Conservation (phyloP, 2,329 filamentous ascomycete species). For the Elsinoe arachidis region DNA sequence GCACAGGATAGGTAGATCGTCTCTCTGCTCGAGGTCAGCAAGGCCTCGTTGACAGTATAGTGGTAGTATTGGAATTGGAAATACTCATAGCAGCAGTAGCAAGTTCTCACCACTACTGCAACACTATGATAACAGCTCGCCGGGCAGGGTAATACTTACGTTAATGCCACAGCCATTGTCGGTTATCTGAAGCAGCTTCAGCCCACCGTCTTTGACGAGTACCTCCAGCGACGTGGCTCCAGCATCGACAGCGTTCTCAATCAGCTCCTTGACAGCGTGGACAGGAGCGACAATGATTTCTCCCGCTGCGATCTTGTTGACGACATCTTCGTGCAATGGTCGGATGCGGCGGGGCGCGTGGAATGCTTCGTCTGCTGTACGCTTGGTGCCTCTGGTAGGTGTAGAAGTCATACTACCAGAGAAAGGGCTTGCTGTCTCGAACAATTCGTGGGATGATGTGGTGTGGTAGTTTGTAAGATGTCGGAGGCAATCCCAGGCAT, state of each 20-base stretch:
- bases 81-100: too few species aligned
- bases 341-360: constrained; percentile 45
- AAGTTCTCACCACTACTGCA: too few species aligned
- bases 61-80: background rate
- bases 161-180: constrained; percentile 96
- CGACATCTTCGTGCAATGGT: constrained; percentile 82
- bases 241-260: constrained; percentile 97
- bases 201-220: constrained; percentile 83
- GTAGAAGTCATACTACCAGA: background rate
- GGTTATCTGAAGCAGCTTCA: constrained; percentile 92
- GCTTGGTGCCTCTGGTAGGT: constrained; percentile 23
- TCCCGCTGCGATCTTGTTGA: constrained; percentile 97
- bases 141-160: constrained; percentile 41
- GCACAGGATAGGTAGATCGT: constrained; percentile 84
- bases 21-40: constrained; percentile 45
- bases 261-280: constrained; percentile 89
- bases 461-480: background rate
- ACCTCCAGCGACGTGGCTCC: constrained; percentile 87
- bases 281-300: constrained; percentile 98
- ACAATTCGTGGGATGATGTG: background rate
- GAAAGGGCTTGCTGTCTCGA: background rate
- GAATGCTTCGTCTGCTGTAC: constrained; percentile 22
- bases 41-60: constrained; percentile 13
- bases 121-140: too few species aligned
- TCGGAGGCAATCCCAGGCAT: too few species aligned